phyloP scores from a whole-genome alignment of 2,329 filamentous ascomycete species.

The Aspergillus quadricinctus region DNA sequence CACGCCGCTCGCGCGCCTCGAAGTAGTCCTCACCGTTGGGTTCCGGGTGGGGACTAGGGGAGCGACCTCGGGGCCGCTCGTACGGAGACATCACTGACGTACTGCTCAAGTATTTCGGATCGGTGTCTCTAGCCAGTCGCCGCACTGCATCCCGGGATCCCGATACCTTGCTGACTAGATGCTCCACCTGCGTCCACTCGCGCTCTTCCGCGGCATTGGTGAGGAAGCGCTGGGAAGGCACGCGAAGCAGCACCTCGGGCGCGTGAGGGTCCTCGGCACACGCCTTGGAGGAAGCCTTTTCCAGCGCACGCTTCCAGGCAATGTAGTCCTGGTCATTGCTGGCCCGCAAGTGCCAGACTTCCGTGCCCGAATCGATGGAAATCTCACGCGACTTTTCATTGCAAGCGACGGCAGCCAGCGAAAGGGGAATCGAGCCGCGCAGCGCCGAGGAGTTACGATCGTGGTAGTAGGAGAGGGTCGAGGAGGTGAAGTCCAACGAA shows the following conservation, averaged over 20 bases:
- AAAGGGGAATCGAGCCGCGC: constrained; percentile 86
- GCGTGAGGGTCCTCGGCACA: constrained; percentile 27
- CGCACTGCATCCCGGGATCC: constrained; percentile 85
- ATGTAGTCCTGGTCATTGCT: constrained; percentile 78
- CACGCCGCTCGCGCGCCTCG: constrained; percentile 54
- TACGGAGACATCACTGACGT: constrained; percentile 3
- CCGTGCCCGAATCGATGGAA: constrained; percentile 91
- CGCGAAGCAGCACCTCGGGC: constrained; percentile 26
- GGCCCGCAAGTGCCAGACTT: constrained; percentile 91
- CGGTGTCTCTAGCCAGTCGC: constrained; percentile 78
- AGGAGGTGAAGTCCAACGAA: constrained; percentile 89
- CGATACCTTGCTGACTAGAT: constrained; percentile 77
- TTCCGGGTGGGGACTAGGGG: constrained; percentile 34
- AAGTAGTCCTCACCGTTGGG: constrained; percentile 33
- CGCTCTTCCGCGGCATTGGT: constrained; percentile 59
- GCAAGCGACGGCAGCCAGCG: constrained; percentile 82
- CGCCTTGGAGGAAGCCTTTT: constrained; percentile 70
- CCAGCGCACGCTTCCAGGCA: constrained; percentile 80
- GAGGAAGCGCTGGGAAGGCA: constrained; percentile 26
- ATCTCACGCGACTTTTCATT: constrained; percentile 88
- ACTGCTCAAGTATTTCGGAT: constrained; percentile 53
- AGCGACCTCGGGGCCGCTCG: constrained; percentile 28
- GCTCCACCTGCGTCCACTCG: constrained; percentile 84
- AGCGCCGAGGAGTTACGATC: constrained; percentile 89
- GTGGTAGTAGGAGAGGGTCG: constrained; percentile 93